A percentile compares a stretch with the other conserved stretches of the same genome.
These are phyloP conservation scores for Colletotrichum euphorbiae DNA, from an alignment of 2,329 filamentous ascomycete genomes.

Conservation along the genomic window DNA sequence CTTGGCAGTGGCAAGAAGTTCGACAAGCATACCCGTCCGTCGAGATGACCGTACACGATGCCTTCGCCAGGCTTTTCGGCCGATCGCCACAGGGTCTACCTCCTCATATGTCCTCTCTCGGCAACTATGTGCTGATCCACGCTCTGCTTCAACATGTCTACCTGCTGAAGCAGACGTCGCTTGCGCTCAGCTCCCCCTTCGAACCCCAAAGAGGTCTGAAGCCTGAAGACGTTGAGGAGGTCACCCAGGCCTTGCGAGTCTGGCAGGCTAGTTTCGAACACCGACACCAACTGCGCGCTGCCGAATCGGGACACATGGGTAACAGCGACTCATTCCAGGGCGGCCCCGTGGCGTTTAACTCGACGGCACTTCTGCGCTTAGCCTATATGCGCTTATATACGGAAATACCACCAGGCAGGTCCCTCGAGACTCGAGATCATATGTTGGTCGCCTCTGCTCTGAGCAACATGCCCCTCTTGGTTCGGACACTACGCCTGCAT, in stretches of 20 bases:
- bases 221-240: slow-evolving; percentile 67
- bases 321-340: slow-evolving; percentile 64
- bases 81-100: slow-evolving; percentile 62
- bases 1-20: slow-evolving; percentile 71
- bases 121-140: slow-evolving; percentile 79
- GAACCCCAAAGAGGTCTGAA: slow-evolving; percentile 63
- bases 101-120: slow-evolving; percentile 67
- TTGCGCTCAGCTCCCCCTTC: slow-evolving; percentile 61
- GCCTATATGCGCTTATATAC: slow-evolving; percentile 75
- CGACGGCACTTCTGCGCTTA: slow-evolving; percentile 69
- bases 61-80: slow-evolving; percentile 66
- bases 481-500: slow-evolving; percentile 69
- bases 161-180: slow-evolving; percentile 72
- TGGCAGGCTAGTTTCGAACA: slow-evolving; percentile 71
- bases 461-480: slow-evolving; percentile 67
- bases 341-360: slow-evolving; percentile 74
- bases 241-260: slow-evolving; percentile 65
- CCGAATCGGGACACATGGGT: slow-evolving; percentile 59
- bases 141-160: slow-evolving; percentile 80
- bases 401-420: slow-evolving; percentile 71
- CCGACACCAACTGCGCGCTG: slow-evolving; percentile 62
- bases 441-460: slow-evolving; percentile 71
- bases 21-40: slow-evolving; percentile 62
- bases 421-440: slow-evolving; percentile 74
- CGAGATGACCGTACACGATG: slow-evolving; percentile 68